Conservation (phyloP, 2,329 filamentous ascomycete species). For the Pseudomassariella vexata region DNA sequence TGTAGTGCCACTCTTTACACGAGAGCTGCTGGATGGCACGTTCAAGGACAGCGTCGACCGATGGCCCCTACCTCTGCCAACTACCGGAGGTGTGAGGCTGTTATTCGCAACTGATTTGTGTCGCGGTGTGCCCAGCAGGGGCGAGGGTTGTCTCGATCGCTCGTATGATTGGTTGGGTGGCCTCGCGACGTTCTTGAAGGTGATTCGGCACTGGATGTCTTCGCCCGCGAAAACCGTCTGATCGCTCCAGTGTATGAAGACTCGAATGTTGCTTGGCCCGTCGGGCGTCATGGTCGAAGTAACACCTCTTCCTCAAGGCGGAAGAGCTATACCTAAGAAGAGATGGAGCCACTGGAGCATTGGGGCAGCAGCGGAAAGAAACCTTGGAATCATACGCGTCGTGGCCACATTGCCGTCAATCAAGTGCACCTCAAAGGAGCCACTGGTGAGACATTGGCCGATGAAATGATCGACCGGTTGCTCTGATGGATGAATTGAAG, state of each 20-base stretch:
- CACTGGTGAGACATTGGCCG: neutral
- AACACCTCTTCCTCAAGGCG: too few species aligned
- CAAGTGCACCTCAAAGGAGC: neutral
- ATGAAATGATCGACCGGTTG: too few species aligned
- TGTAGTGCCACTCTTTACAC: slow-evolving; percentile 36
- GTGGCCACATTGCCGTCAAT: slow-evolving; percentile 4
- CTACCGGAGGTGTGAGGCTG: slow-evolving; percentile 39
- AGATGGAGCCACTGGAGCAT: neutral
- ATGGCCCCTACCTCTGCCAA: slow-evolving; percentile 55
- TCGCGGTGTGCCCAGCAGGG: slow-evolving; percentile 30
- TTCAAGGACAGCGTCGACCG: slow-evolving; percentile 62
- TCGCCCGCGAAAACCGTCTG: slow-evolving; percentile 95
- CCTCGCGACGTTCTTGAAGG: slow-evolving; percentile 79
- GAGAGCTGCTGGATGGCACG: slow-evolving; percentile 38
- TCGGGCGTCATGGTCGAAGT: slow-evolving; percentile 41
- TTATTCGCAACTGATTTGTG: slow-evolving; percentile 33
- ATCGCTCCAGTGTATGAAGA: slow-evolving; percentile 92
- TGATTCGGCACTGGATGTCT: slow-evolving; percentile 91
- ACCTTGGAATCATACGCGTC: slow-evolving; percentile 1
- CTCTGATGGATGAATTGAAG: too few species aligned
- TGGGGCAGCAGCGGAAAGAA: neutral
- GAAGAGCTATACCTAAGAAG: neutral
- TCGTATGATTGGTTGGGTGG: slow-evolving; percentile 29
- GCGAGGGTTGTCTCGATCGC: slow-evolving; percentile 33
- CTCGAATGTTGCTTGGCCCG: slow-evolving; percentile 68